A percentile compares a stretch with the other conserved stretches of the same genome.
phyloP scores from a whole-genome alignment of 2,329 filamentous ascomycete species.

The Simplicillium aogashimaense region DNA sequence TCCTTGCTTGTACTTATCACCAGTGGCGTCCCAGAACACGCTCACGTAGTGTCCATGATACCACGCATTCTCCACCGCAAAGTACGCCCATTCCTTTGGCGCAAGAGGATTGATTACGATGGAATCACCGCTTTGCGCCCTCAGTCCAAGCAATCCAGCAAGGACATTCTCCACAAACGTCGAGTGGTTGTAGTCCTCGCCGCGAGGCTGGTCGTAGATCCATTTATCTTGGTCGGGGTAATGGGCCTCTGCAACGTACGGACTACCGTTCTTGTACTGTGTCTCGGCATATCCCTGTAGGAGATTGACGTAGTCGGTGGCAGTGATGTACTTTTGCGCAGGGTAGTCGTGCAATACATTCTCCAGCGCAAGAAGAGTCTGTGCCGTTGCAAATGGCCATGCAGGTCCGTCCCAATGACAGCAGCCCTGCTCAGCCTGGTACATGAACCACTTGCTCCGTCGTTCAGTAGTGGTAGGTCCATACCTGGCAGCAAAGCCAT shows the following conservation, averaged over 20 bases:
- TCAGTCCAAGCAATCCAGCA: conserved; percentile 29
- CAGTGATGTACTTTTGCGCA: conserved; percentile 17
- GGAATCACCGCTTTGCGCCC: conserved; percentile 24
- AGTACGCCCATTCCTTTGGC: conserved; percentile 25
- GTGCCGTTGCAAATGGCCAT: conserved; percentile 33
- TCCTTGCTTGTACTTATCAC: conserved; percentile 23
- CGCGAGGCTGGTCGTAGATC: conserved; percentile 17
- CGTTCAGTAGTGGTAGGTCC: conserved; percentile 32
- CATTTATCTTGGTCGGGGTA: conserved; percentile 19
- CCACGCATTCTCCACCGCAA: conserved; percentile 28
- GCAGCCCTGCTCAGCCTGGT: conserved; percentile 12
- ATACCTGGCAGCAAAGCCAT: conserved; percentile 24
- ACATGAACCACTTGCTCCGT: conserved; percentile 26
- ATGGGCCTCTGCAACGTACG: conserved; percentile 33
- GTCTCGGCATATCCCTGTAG: conserved; percentile 27
- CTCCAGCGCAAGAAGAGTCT: conserved; percentile 28
- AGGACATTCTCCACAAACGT: conserved; percentile 34
- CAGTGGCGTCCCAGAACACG: conserved; percentile 27
- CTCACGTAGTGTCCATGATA: conserved; percentile 32
- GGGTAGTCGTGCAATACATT: conserved; percentile 19
- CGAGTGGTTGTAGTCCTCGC: conserved; percentile 27
- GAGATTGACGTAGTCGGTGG: conserved; percentile 25
- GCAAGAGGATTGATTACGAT: conserved; percentile 27
- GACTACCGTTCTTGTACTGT: conserved; percentile 23
- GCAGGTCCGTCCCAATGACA: conserved; percentile 34